Base-by-base conservation (phyloP, 2,329 filamentous ascomycete genomes). In the Penicillium oxalicum region DNA sequence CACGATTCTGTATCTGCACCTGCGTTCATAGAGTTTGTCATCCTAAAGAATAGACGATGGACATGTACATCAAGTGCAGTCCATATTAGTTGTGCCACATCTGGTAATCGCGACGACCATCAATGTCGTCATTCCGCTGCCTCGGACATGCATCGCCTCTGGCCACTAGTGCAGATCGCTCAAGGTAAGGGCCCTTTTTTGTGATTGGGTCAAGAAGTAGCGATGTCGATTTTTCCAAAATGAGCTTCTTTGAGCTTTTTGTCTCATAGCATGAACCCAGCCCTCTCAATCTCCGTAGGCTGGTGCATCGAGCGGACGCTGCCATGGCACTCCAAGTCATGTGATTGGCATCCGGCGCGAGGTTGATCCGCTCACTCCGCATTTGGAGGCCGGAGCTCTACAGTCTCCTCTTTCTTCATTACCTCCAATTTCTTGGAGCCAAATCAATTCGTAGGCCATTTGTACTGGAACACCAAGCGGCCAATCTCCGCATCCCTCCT, bases 341-440 rank as follows among this genome's bases (percentile, higher is more conserved):
- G 53, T 60, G 57, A 50, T 25, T 6, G n/a, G n/a, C 26, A 1
- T n/a, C 18, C 42, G 56, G 57, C 36, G 12, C 25, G 52, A 53
- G 39, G 44, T 54, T 59, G 45, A 53, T 58, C 51, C 56, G 48
- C 32, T 52, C 52, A 45, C 54, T 59, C 56, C 54, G 55, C 55
- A 57, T 56, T 49, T 45, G 41, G 50, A 54, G 49, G 52, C 42
- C 52, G 50, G 51, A 57, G 52, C 48, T 58, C 18, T 46, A 29
- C 44, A 25, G 40, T 34, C 35, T 43, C 45, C 50, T 45, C 40
- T 40, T 45, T 47, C 49, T 53, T 51, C 50, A 48, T 32, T 38
- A 26, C 13, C 40, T 45, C 49, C 57, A 60, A 59, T 57, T 54
- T 47, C 53, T 49, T 46, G 40, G 38, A 44, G 43, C 29, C 36